A percentile compares a stretch with the other conserved stretches of the same genome.
phyloP scores from a whole-genome alignment of 2,329 filamentous ascomycete species.

The Diplodia scrobiculata region DNA sequence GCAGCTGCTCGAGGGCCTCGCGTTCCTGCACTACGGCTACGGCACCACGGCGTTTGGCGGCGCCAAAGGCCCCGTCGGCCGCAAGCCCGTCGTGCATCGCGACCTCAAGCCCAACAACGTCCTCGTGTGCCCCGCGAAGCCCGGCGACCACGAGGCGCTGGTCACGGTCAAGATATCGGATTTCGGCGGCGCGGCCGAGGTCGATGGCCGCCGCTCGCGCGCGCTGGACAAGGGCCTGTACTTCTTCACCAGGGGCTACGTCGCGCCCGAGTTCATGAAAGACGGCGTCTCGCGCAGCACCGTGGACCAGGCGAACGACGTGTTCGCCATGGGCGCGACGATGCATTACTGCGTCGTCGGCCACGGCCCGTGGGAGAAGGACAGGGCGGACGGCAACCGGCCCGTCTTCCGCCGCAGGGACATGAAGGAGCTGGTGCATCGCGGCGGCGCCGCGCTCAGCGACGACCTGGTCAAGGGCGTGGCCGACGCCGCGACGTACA shows the following conservation, averaged over 20 bases:
- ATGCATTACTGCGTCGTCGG: background rate
- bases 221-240: background rate
- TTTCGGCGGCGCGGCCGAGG: background rate
- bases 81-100: background rate
- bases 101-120: conserved; percentile 10
- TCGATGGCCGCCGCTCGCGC: background rate
- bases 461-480: background rate
- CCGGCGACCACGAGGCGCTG: background rate
- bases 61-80: background rate
- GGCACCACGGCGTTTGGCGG: conserved; percentile 2
- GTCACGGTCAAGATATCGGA: background rate
- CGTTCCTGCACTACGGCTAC: conserved; percentile 2
- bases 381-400: too few species aligned
- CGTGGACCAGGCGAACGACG: background rate
- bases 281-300: too few species aligned
- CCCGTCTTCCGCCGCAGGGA: background rate
- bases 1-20: background rate
- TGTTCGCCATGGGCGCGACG: background rate
- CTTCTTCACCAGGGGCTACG: background rate
- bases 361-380: background rate
- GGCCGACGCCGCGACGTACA: background rate
- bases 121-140: background rate
- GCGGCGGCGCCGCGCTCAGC: background rate
- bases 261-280: background rate
- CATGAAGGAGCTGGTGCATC: background rate